These are phyloP conservation scores for Floccularia luteovirens DNA, from an alignment of 768 basidiomycete genomes.

Conservation along the genomic window DNA sequence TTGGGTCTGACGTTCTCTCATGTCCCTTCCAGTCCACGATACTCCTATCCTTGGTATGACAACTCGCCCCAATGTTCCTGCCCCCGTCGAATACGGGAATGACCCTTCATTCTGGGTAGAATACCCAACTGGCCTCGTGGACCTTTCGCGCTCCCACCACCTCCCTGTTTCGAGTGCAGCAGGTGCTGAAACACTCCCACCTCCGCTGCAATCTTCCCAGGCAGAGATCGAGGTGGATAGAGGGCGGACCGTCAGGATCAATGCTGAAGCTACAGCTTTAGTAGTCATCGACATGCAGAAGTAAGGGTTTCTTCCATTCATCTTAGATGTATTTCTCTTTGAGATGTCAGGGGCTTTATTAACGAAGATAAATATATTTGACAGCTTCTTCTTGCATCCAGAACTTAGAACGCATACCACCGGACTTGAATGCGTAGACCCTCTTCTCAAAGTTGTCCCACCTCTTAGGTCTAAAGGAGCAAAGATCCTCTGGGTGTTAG, in stretches of 20 bases:
- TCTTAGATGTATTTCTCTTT: not conserved
- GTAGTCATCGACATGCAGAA: constrained; percentile 76
- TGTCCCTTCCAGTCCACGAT: constrained; percentile 20
- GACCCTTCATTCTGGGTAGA: constrained; percentile 58
- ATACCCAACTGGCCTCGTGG: constrained; percentile 56
- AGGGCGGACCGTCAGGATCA: constrained; percentile 40
- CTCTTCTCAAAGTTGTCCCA: constrained; percentile 40
- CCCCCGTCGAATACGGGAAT: constrained; percentile 47
- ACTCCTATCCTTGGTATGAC: constrained; percentile 37
- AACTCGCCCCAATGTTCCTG: constrained; percentile 33
- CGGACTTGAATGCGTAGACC: constrained; percentile 51
- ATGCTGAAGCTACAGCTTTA: constrained; percentile 40
- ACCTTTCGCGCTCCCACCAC: constrained; percentile 45
- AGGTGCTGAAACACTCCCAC: constrained; percentile 14
- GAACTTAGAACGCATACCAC: constrained; percentile 46
- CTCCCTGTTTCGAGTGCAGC: constrained; percentile 15
- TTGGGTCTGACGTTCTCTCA: too few relatives aligned
- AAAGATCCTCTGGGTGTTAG: constrained; percentile 62
- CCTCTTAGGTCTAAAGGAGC: constrained; percentile 38
- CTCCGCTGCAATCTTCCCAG: constrained; percentile 27
- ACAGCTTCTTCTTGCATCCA: constrained; percentile 59
- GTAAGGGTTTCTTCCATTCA: constrained; percentile 22
- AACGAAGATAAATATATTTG: not conserved
- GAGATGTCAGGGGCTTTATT: not conserved
- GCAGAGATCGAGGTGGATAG: constrained; percentile 49